phyloP scores from a whole-genome alignment of 257 asterid genomes.

The Nicotiana otophora region DNA sequence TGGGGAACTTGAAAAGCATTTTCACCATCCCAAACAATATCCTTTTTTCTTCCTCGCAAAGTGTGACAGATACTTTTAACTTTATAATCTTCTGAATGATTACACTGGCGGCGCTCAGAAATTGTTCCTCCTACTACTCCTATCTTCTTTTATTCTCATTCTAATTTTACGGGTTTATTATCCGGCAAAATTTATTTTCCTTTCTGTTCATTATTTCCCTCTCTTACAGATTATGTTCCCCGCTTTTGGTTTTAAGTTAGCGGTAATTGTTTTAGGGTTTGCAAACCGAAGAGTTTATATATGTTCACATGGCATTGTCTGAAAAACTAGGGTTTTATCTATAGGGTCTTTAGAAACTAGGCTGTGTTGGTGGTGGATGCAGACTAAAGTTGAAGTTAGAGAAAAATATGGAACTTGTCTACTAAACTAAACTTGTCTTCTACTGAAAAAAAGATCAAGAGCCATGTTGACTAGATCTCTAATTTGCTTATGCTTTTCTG shows the following conservation, averaged over 20 bases:
- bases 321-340: constrained; percentile 11
- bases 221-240: constrained; percentile 12
- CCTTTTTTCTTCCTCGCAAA: background rate
- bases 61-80: background rate
- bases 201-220: background rate
- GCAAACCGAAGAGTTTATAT: constrained; percentile 17
- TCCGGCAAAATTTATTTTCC: background rate
- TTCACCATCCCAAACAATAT: background rate
- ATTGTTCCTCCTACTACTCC: constrained; percentile 33
- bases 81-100: constrained; percentile 29
- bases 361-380: constrained; percentile 12
- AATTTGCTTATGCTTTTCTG: background rate
- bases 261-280: constrained; percentile 27
- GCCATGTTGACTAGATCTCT: background rate
- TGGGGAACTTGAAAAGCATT: constrained; percentile 8
- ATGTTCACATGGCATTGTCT: constrained; percentile 41
- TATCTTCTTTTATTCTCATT: background rate
- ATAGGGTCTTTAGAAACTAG: constrained; percentile 4
- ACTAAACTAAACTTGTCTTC: background rate
- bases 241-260: constrained; percentile 5
- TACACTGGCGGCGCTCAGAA: constrained; percentile 52
- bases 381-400: background rate
- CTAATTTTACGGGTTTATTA: background rate
- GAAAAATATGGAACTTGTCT: background rate
- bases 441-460: background rate